A percentile compares a stretch with the other conserved stretches of the same genome.
phyloP scores from a whole-genome alignment of 2,329 filamentous ascomycete species.

The Lachnellula willkommii region DNA sequence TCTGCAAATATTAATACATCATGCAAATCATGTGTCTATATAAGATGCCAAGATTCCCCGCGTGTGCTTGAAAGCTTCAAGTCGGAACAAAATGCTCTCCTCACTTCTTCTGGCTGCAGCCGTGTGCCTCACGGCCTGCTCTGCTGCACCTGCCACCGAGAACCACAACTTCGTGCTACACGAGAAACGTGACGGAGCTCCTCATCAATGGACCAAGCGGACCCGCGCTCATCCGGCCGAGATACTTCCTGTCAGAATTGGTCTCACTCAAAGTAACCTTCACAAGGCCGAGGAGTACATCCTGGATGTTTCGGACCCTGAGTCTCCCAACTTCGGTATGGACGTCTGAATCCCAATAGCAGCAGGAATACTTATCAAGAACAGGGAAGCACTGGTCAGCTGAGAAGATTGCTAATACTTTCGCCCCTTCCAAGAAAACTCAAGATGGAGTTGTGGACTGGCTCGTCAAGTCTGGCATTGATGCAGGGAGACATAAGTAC shows the following conservation, averaged over 20 bases:
- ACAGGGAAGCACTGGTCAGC: slow-evolving; percentile 28
- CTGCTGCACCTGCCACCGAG: slow-evolving; percentile 4
- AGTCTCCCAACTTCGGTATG: slow-evolving; percentile 10
- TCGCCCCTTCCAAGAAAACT: slow-evolving; percentile 29
- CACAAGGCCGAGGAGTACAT: slow-evolving; percentile 37
- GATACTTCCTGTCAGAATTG: slow-evolving; percentile 38
- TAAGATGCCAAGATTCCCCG: neutral
- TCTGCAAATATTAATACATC: neutral
- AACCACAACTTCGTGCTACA: slow-evolving; percentile 7
- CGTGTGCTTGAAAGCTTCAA: neutral
- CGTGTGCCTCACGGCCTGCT: slow-evolving; percentile 1
- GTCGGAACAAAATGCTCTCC: slow-evolving; percentile 1
- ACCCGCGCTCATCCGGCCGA: slow-evolving; percentile 6
- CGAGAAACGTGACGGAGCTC: slow-evolving; percentile 10
- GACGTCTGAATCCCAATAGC: neutral
- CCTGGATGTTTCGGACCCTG: slow-evolving; percentile 31
- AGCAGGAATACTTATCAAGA: neutral
- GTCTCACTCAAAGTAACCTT: slow-evolving; percentile 39
- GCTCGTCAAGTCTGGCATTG: slow-evolving; percentile 29
- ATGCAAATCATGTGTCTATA: neutral
- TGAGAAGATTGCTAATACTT: slow-evolving; percentile 32
- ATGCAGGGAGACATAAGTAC: slow-evolving; percentile 25
- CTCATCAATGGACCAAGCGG: slow-evolving; percentile 13
- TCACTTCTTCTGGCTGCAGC: slow-evolving; percentile 5
- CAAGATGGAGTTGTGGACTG: slow-evolving; percentile 29